A percentile compares a stretch with the other conserved stretches of the same genome.
Conservation (phyloP, 2,329 filamentous ascomycete species). For the Fusarium miscanthi region DNA sequence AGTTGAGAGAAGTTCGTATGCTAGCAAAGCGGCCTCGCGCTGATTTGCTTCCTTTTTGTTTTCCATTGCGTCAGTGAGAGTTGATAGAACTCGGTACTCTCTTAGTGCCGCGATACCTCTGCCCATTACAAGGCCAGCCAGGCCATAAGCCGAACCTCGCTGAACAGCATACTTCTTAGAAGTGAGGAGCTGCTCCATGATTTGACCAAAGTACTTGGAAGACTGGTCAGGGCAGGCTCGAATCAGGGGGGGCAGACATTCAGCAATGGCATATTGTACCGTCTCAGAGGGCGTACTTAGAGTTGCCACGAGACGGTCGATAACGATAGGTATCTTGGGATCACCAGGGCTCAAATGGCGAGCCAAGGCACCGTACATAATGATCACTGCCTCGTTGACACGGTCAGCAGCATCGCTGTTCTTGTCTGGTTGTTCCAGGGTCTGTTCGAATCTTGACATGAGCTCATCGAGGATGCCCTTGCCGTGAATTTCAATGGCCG, state of each 20-base stretch:
- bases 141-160: conserved; percentile 92
- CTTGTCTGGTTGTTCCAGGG: conserved; percentile 86
- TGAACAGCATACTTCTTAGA: conserved; percentile 93
- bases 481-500: conserved; percentile 83
- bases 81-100: conserved; percentile 87
- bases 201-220: conserved; percentile 80
- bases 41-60: conserved; percentile 95
- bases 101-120: conserved; percentile 83
- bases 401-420: conserved; percentile 84
- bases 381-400: conserved; percentile 96
- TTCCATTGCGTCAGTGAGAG: conserved; percentile 83
- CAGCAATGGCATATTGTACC: conserved; percentile 95
- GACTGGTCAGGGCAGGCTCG: conserved; percentile 82
- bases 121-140: conserved; percentile 91
- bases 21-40: conserved; percentile 87
- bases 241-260: conserved; percentile 92
- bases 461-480: conserved; percentile 85
- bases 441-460: conserved; percentile 91
- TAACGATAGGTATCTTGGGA: conserved; percentile 85
- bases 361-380: conserved; percentile 94
- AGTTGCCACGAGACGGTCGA: conserved; percentile 86
- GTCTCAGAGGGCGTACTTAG: conserved; percentile 95
- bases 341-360: conserved; percentile 89
- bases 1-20: conserved; percentile 88
- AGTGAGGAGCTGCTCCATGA: conserved; percentile 84